Base-by-base conservation (phyloP, 163 green algal species). In the Coccomyxa subellipsoidea region DNA sequence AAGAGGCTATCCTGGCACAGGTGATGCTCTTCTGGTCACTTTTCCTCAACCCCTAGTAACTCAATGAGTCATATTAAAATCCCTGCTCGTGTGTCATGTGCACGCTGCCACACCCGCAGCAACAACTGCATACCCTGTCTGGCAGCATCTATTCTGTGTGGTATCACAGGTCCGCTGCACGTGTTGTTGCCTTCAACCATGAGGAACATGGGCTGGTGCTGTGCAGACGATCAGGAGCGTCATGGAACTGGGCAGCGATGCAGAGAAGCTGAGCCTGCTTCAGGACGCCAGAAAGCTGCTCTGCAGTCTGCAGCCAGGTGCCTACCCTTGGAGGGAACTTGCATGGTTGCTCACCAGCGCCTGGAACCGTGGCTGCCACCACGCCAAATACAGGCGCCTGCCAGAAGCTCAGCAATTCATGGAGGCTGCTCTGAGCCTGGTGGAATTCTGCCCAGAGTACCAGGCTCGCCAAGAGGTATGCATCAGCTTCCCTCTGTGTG, bases 331-430 rank as follows among this genome's bases (percentile, higher is more conserved):
- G 7, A 77, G 34, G 54, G 81, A 84, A 35, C 35, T 84, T 37
- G 40, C 73, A 32, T 84, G 73, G 73, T 72, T 84, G 47, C 40
- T 77, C 27, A 81, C 73, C 5, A 37, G 35, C 0, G 69, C 71
- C 40, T 84, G 81, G 81, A 84, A 84, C 73, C 59, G 36, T 21
- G 73, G 81, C 29, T 78, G 71, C 38, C 47, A 80, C 66, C 73
- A 80, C 34, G 35, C 54, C 40, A 77, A 77, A 34, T 81, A 78
- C 29, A 29, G 32, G 35, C 81, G 81, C 72, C 36, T 38, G 32
- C 32, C 39, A 10, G 36, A 18, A 70, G 81, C 81, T 38, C 35
- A 69, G 36, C 27, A 77, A 10, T 80, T 77, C 73, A 81, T 84
- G 73, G 25, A 54, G 21, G 34, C 70, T 39, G 81, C 73, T 53